Conservation (phyloP, 2,329 filamentous ascomycete species). For the Phoma herbarum region DNA sequence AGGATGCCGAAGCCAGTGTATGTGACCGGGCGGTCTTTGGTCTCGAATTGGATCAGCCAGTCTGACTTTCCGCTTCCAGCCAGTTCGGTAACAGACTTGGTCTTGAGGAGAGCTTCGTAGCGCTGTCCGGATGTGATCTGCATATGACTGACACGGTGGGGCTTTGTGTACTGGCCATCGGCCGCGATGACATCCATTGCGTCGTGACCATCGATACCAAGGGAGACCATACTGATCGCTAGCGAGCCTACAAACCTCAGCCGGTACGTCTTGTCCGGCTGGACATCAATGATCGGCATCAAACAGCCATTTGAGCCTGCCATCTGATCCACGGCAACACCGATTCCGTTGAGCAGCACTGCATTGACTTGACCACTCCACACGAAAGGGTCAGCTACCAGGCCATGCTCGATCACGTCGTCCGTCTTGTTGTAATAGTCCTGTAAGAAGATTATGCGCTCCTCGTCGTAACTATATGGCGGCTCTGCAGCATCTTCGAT, state of each 20-base stretch:
- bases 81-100: constrained; percentile 61
- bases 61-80: constrained; percentile 44
- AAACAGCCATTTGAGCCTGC: constrained; percentile 52
- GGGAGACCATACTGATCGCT: constrained; percentile 62
- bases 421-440: constrained; percentile 68
- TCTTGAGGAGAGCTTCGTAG: constrained; percentile 65
- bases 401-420: constrained; percentile 59
- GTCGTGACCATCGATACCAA: constrained; percentile 66
- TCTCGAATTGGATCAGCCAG: constrained; percentile 60
- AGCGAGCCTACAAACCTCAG: constrained; percentile 67
- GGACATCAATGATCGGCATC: constrained; percentile 64
- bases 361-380: constrained; percentile 69
- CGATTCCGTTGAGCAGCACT: constrained; percentile 66
- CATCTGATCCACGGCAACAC: constrained; percentile 52
- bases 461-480: constrained; percentile 70
- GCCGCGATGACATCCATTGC: constrained; percentile 68
- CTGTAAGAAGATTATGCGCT: constrained; percentile 63
- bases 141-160: constrained; percentile 58
- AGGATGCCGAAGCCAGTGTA: constrained; percentile 62
- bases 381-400: constrained; percentile 60
- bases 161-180: constrained; percentile 63
- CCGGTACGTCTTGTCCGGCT: constrained; percentile 68
- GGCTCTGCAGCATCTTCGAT: constrained; percentile 59
- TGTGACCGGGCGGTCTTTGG: constrained; percentile 58
- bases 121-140: constrained; percentile 68